A percentile compares a stretch with the other conserved stretches of the same genome.
These are phyloP conservation scores for Solanum hybrid DNA, from an alignment of 305 asterid species.

Conservation along the genomic window DNA sequence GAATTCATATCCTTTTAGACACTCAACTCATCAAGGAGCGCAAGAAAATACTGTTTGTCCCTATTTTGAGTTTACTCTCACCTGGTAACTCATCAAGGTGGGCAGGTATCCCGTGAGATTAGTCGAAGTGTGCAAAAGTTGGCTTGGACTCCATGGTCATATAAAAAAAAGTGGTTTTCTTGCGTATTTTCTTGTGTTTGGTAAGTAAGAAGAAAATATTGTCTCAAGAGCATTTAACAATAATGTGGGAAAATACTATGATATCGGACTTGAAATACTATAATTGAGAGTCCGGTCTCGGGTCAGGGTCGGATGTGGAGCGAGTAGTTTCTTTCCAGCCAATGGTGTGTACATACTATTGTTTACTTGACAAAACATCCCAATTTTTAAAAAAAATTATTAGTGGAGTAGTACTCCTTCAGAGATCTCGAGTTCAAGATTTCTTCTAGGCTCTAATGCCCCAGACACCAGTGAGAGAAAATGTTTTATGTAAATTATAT, in stretches of 20 bases:
- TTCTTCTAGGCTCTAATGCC: too few species aligned
- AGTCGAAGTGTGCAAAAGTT: too few species aligned
- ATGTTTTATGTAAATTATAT: not conserved
- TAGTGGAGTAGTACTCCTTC: too few species aligned
- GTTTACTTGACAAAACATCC: not conserved
- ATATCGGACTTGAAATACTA: not conserved
- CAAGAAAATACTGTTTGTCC: not conserved
- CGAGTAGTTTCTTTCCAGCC: not conserved
- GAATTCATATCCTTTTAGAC: not conserved
- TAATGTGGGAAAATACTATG: not conserved
- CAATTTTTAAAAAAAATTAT: accelerated
- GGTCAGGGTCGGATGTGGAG: too few species aligned
- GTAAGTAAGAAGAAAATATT: too few species aligned
- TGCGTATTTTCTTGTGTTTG: too few species aligned
- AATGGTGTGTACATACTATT: not conserved
- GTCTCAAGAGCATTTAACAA: not conserved
- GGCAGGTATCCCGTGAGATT: too few species aligned
- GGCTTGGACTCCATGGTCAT: too few species aligned
- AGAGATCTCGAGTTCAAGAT: not conserved
- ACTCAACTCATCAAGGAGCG: not conserved
- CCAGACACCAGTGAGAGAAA: not conserved
- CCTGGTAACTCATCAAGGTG: too few species aligned
- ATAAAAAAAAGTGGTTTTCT: too few species aligned
- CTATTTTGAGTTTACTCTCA: not conserved
- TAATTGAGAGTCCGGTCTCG: not conserved